phyloP scores from a whole-genome alignment of 1,139 yeast species.

The Nematodospora anomalae region DNA sequence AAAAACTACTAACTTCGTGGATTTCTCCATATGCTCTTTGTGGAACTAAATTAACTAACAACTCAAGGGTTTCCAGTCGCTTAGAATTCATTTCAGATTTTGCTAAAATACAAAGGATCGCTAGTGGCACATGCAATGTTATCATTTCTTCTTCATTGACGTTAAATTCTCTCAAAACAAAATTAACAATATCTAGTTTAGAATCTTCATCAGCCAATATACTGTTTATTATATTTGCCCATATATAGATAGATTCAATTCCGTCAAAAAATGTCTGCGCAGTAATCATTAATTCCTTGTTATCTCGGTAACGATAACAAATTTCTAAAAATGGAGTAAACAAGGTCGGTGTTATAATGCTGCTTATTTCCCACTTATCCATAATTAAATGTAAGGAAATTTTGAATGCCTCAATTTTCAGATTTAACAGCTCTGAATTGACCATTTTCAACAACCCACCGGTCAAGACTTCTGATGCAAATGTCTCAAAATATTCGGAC shows the following conservation, averaged over 20 bases:
- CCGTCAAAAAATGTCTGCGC: constrained; percentile 79
- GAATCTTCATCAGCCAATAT: constrained; percentile 12
- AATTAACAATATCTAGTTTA: constrained; percentile 49
- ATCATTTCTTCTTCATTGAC: constrained; percentile 85
- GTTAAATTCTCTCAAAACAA: constrained; percentile 64
- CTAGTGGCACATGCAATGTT: constrained; percentile 71
- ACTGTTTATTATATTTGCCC: constrained; percentile 56
- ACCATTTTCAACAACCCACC: constrained; percentile 55
- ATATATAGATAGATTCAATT: constrained; percentile 74
- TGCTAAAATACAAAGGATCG: constrained; percentile 47
- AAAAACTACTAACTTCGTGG: constrained; percentile 16
- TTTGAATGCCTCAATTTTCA: constrained; percentile 53
- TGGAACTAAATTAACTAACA: constrained; percentile 52
- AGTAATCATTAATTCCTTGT: constrained; percentile 50
- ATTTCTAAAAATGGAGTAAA: constrained; percentile 60
- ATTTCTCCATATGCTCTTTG: constrained; percentile 56
- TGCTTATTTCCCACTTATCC: constrained; percentile 95
- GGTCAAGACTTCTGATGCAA: constrained; percentile 53
- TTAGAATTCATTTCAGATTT: constrained; percentile 15
- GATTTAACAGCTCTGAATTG: constrained; percentile 26
- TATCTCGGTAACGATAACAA: constrained; percentile 23
- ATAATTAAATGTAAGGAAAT: constrained; percentile 66
- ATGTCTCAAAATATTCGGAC: constrained; percentile 53
- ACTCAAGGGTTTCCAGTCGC: constrained; percentile 38
- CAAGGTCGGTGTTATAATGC: constrained; percentile 65